Evolutionary conservation across 2,329 filamentous ascomycete species (phyloP).

Genomic region (Incumbomyces lentus): DNA sequence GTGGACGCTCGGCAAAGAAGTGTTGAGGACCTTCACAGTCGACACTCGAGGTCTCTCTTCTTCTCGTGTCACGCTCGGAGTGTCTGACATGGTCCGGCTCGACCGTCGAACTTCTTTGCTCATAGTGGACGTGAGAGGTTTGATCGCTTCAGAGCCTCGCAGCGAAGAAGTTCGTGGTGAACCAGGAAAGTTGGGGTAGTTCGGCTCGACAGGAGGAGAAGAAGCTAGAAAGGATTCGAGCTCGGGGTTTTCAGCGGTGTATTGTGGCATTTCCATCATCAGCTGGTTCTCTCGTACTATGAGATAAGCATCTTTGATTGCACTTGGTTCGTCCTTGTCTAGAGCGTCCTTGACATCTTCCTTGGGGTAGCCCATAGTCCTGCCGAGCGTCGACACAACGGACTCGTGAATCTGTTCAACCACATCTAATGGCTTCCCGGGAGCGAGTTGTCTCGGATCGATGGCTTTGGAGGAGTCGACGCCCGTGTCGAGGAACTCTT

Average conservation of each 20-base stretch:
- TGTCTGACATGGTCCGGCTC: conserved; percentile 20
- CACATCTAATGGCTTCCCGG: conserved; percentile 64
- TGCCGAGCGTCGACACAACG: conserved; percentile 90
- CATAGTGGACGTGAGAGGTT: conserved; percentile 15
- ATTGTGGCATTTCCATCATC: conserved; percentile 74
- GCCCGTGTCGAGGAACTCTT: conserved; percentile 90
- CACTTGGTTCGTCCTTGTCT: conserved; percentile 82
- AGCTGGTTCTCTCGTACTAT: conserved; percentile 96
- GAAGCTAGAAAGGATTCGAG: conserved; percentile 45
- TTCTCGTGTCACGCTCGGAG: conserved; percentile 19
- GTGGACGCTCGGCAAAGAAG: conserved; percentile 82
- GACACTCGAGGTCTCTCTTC: conserved; percentile 52
- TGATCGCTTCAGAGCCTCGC: conserved; percentile 12
- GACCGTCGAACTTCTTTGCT: conserved; percentile 5
- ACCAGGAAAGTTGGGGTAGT: conserved; percentile 23
- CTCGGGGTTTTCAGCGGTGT: conserved; percentile 33
- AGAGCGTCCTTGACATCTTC: conserved; percentile 92
- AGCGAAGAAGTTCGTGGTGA: conserved; percentile 10
- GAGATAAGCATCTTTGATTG: conserved; percentile 97
- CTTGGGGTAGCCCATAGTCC: conserved; percentile 95
- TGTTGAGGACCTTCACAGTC: conserved; percentile 85
- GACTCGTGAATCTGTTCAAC: conserved; percentile 85
- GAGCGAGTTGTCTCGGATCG: conserved; percentile 68
- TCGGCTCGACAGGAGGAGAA: conserved; percentile 41
- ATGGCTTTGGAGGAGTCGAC: conserved; percentile 88